phyloP scores from a whole-genome alignment of 805 yeast species.

The Zygosaccharomyces lentus region DNA sequence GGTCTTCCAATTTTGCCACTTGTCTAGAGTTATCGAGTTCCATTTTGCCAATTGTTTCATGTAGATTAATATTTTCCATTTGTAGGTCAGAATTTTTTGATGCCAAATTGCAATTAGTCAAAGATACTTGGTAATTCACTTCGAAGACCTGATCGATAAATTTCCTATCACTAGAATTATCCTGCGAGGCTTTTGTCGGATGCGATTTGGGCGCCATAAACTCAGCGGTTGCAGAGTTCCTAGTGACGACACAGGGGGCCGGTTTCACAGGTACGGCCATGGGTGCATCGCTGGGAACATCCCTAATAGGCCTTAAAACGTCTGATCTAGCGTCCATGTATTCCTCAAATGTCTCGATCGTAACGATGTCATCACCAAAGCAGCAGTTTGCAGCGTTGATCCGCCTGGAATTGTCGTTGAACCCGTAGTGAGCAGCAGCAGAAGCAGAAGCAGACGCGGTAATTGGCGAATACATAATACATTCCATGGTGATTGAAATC shows the following conservation, averaged over 20 bases:
- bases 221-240: neutral
- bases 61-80: neutral
- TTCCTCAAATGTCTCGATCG: neutral
- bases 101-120: neutral
- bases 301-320: neutral
- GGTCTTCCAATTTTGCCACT: neutral
- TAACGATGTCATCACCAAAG: neutral
- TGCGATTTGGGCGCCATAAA: neutral
- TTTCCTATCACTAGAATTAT: neutral
- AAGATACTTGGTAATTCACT: neutral
- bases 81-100: constrained; percentile 4
- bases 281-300: neutral
- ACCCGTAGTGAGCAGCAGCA: too few relatives aligned
- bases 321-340: too few relatives aligned
- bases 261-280: neutral
- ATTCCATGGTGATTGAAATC: too few relatives aligned
- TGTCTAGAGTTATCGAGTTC: neutral
- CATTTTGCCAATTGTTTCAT: neutral
- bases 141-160: neutral
- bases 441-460: too few relatives aligned
- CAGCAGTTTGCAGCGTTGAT: neutral
- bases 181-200: neutral
- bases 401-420: too few relatives aligned
- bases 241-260: neutral
- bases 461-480: too few relatives aligned